A percentile compares a stretch with the other conserved stretches of the same genome.
These are phyloP conservation scores for Tuber indicum DNA, from an alignment of 495 filamentous ascomycete genomes.

Conservation along the genomic window DNA sequence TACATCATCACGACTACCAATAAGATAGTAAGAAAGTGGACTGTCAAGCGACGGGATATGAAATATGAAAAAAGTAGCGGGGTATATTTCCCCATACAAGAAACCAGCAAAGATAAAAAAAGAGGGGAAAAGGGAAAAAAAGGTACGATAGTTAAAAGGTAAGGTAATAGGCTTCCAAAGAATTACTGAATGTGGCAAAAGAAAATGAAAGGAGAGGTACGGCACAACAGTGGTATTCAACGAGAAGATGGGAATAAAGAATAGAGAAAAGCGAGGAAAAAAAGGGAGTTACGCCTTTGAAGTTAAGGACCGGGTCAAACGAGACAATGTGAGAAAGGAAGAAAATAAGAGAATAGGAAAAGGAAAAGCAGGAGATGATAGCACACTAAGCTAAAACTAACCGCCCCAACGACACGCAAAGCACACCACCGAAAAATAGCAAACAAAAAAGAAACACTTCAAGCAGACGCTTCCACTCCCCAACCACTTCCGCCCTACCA, in stretches of 20 bases:
- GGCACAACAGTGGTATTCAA: not conserved
- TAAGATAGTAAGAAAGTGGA: not conserved
- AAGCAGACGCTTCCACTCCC: not conserved
- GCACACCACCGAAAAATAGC: not conserved
- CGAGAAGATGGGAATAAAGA: not conserved
- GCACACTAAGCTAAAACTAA: not conserved
- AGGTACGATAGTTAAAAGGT: not conserved
- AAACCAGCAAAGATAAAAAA: not conserved
- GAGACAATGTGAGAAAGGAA: not conserved
- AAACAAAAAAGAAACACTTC: not conserved
- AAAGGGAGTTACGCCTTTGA: not conserved
- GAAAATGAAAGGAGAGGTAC: not conserved
- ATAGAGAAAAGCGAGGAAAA: not conserved
- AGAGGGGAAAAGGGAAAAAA: not conserved
- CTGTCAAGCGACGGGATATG: not conserved
- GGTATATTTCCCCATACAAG: not conserved
- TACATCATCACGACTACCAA: not conserved
- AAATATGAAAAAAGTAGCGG: not conserved
- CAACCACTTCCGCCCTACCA: slow-evolving; percentile 9
- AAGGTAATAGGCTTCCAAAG: not conserved
- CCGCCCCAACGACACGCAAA: not conserved
- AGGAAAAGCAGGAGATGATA: not conserved
- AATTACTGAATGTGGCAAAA: not conserved
- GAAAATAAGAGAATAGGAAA: not conserved
- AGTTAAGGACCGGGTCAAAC: not conserved